Evolutionary conservation across 164 flowering plant species (phyloP).

Genomic region (Liquidambar formosana): DNA sequence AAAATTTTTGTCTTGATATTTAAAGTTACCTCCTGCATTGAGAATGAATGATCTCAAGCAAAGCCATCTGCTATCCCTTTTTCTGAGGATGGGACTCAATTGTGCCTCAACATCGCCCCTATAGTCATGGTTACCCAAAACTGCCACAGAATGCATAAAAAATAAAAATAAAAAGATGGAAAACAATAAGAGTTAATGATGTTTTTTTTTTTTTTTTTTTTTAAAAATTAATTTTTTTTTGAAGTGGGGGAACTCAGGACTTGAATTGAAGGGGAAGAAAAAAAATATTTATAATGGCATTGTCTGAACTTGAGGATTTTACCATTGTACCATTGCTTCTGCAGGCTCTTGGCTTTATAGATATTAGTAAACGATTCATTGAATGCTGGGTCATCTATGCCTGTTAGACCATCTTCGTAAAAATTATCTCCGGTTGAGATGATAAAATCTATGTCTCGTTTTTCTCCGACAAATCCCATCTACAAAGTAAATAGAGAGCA

Average conservation of each 20-base stretch:
- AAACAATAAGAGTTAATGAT: too few species aligned
- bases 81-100: conserved; percentile 61
- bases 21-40: conserved; percentile 29
- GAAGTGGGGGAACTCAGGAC: conserved; percentile 21
- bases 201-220: too few species aligned
- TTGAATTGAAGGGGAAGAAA: too few species aligned
- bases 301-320: too few species aligned
- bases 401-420: conserved; percentile 35
- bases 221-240: too few species aligned
- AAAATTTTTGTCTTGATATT: too few species aligned
- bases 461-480: conserved; percentile 44
- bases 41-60: conserved; percentile 76
- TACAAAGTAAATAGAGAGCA: not conserved
- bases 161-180: too few species aligned
- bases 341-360: conserved; percentile 32
- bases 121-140: conserved; percentile 94
- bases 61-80: conserved; percentile 68
- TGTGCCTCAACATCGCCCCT: conserved; percentile 86
- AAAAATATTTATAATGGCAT: too few species aligned
- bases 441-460: conserved; percentile 30
- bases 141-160: too few species aligned
- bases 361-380: conserved; percentile 36
- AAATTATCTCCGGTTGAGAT: conserved; percentile 44
- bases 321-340: conserved; percentile 44
- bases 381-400: conserved; percentile 31